These are phyloP conservation scores for Ascochyta pisi DNA, from an alignment of 2,329 filamentous ascomycete species.

Conservation along the genomic window DNA sequence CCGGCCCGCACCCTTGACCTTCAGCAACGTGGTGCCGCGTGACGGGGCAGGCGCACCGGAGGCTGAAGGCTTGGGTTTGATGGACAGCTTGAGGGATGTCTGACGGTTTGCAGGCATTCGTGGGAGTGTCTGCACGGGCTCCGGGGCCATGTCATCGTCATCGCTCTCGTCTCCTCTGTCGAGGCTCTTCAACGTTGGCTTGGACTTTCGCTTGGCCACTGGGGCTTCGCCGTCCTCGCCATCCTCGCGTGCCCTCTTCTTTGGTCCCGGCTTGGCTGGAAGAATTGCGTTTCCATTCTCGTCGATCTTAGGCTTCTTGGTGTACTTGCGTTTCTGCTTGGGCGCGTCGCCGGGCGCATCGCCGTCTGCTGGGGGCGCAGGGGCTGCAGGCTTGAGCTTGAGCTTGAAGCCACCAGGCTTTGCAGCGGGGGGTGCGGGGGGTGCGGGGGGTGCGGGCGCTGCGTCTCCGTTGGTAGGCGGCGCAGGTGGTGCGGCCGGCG, in stretches of 20 bases:
- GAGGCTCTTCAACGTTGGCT: slow-evolving; percentile 43
- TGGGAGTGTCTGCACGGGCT: slow-evolving; percentile 5
- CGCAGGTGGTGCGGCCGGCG: slow-evolving; percentile 26
- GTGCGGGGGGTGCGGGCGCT: slow-evolving; percentile 21
- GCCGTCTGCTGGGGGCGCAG: slow-evolving; percentile 31
- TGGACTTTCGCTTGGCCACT: slow-evolving; percentile 44
- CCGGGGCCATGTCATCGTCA: slow-evolving; percentile 34
- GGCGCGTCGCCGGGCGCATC: slow-evolving; percentile 44
- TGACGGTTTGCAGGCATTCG: slow-evolving; percentile 24
- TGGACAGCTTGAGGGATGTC: slow-evolving; percentile 40
- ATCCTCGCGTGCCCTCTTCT: slow-evolving; percentile 49
- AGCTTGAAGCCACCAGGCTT: slow-evolving; percentile 36
- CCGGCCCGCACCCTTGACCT: slow-evolving; percentile 45
- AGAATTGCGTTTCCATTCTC: slow-evolving; percentile 35
- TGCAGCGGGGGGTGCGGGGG: slow-evolving; percentile 20
- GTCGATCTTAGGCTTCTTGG: slow-evolving; percentile 49
- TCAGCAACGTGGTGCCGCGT: slow-evolving; percentile 36
- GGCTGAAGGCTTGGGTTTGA: slow-evolving; percentile 40
- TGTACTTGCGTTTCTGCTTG: slow-evolving; percentile 53
- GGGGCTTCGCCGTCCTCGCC: slow-evolving; percentile 38
- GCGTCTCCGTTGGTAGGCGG: slow-evolving; percentile 18
- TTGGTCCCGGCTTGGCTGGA: slow-evolving; percentile 34
- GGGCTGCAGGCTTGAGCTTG: slow-evolving; percentile 39
- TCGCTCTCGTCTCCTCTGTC: slow-evolving; percentile 33
- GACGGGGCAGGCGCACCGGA: slow-evolving; percentile 17